Base-by-base conservation (phyloP, 805 yeast species). In the Kuraishia molischiana region DNA sequence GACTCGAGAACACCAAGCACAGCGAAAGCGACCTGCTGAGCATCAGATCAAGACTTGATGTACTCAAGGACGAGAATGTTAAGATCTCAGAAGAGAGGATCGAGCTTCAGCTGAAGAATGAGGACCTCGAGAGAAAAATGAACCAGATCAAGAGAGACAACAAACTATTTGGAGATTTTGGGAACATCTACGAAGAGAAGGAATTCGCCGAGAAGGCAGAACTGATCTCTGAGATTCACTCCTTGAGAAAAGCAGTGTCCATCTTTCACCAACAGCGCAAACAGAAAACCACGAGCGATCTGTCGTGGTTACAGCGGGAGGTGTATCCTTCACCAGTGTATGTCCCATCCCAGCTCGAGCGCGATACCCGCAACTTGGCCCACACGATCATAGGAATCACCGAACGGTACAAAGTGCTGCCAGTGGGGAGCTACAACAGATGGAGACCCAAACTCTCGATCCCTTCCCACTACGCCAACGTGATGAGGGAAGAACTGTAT, bases 161-260 rank as follows among this genome's bases (percentile, higher is more conserved):
- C 38, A n/a, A 19, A 17, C 44, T 46, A 19, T 49, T 51, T 24
- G 54, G 57, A 2, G 49, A 49, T 3, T 66, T 69, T 38, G 55
- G 53, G 3, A 50, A 54, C 24, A 41, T 65, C 8, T 40, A 58
- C 11, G 52, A 59, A 4, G 69, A 63, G 41, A 54, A 56, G 34
- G 51, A 58, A 20, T 49, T 48, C 30, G 50, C 55, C 3, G 59
- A 53, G 3, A 61, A 58, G 29, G 44, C 61, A 30, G 61, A 62
- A 1, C 46, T 73, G 13, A 45, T 69, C 0, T 67, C 69, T 24
- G 77, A 74, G 47, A 62, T 74, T 9, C 49, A 56, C 2, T 51
- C 64, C 15, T 52, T 76, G 31, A 58, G 69, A 37, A 58, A 59
- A 18, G 52, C 66, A 46, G 53, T 56, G 6, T 26, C 11, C 6